Percentiles rank a stretch among this genome's conserved stretches.
Evolutionary conservation across 2,329 filamentous ascomycete genomes (phyloP).

Genomic region (Lecanoromycetidae sp.): DNA sequence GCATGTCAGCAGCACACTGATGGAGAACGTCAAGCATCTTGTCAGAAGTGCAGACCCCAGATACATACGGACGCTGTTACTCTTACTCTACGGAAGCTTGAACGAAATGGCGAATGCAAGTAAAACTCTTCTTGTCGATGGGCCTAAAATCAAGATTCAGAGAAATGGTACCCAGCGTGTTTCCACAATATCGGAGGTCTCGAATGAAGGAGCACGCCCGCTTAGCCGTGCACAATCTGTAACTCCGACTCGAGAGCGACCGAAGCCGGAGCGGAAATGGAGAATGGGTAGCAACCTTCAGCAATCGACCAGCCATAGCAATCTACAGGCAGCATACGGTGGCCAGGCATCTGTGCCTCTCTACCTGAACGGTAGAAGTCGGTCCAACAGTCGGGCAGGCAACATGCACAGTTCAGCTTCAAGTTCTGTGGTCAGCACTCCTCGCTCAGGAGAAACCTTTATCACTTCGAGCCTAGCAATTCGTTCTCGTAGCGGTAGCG

Average conservation of each 20-base stretch:
- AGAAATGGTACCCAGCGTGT: not conserved
- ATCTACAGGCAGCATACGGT: constrained; percentile 23
- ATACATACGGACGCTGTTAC: constrained; percentile 46
- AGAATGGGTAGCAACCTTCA: constrained; percentile 42
- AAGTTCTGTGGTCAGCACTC: constrained; percentile 50
- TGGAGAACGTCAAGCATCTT: constrained; percentile 38
- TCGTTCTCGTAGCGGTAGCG: constrained; percentile 17
- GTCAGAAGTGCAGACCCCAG: constrained; percentile 44
- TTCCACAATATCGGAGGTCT: not conserved
- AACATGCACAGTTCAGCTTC: constrained; percentile 36
- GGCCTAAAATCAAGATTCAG: not conserved
- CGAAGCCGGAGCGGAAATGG: constrained; percentile 32
- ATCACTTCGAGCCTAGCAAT: constrained; percentile 36
- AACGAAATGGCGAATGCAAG: constrained; percentile 48
- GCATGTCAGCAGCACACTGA: constrained; percentile 38
- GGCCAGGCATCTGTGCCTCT: constrained; percentile 25
- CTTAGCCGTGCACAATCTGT: constrained; percentile 24
- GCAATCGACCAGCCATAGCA: constrained; percentile 29
- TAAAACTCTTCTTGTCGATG: constrained; percentile 26
- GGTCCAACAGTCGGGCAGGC: constrained; percentile 37
- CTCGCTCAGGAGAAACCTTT: constrained; percentile 74
- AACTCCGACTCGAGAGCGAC: constrained; percentile 37
- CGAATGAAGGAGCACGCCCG: not conserved
- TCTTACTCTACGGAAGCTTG: constrained; percentile 46
- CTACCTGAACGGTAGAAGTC: constrained; percentile 28